These are phyloP conservation scores for Bathelium albidoporum DNA, from an alignment of 495 filamentous ascomycete species.

Conservation along the genomic window DNA sequence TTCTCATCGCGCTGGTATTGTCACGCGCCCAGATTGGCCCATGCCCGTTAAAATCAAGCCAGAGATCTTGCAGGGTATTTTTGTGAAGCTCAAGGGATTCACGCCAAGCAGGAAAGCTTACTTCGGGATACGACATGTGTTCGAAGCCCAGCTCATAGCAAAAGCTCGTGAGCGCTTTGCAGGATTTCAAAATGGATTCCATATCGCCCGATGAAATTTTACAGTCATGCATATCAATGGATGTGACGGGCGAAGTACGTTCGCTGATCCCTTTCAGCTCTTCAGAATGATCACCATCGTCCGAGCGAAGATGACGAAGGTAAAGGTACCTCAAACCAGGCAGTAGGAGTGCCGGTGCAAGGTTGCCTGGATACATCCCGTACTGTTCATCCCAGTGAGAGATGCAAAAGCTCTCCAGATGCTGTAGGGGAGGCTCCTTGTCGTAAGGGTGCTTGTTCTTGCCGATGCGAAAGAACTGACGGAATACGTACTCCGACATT, in stretches of 20 bases:
- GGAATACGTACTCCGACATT: background rate
- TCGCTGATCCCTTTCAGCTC: background rate
- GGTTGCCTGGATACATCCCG: background rate
- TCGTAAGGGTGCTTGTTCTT: background rate
- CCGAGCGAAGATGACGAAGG: background rate
- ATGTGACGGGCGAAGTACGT: background rate
- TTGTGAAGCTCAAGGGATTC: background rate
- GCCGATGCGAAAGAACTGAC: background rate
- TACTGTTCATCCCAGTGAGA: background rate
- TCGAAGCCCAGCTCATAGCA: constrained; percentile 1
- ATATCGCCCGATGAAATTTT: background rate
- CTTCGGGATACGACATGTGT: background rate
- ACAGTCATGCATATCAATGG: constrained; percentile 1
- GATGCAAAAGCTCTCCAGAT: background rate
- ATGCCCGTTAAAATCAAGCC: background rate
- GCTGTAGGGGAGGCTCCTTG: background rate
- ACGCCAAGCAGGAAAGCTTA: background rate
- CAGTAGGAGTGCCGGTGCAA: background rate
- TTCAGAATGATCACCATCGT: background rate
- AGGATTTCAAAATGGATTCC: background rate
- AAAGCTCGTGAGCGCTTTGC: background rate
- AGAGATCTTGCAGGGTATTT: background rate
- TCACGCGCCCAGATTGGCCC: background rate
- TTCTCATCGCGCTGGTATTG: background rate
- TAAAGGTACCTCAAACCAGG: background rate